A percentile compares a stretch with the other conserved stretches of the same genome.
These are phyloP conservation scores for Suillus alpinus DNA, from an alignment of 768 basidiomycete species.

Conservation along the genomic window DNA sequence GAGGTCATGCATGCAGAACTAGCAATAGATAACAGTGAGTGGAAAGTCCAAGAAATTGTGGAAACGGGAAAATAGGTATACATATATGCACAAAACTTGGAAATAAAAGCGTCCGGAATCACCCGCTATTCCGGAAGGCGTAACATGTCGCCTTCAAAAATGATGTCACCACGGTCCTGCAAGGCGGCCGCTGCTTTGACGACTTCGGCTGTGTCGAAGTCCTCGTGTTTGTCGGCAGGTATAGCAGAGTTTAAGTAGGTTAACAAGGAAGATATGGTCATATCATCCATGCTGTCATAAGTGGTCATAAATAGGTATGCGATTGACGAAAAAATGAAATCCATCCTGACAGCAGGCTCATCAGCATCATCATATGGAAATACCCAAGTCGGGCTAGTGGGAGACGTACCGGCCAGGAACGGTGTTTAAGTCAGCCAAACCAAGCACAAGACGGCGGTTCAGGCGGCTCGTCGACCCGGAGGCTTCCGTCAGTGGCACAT, in stretches of 20 bases:
- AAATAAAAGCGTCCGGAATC: background rate
- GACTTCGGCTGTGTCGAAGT: slow-evolving; percentile 77
- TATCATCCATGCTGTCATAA: slow-evolving; percentile 62
- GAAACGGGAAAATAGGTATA: background rate
- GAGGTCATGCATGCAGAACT: background rate
- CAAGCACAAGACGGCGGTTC: slow-evolving; percentile 24
- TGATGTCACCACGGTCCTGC: slow-evolving; percentile 45
- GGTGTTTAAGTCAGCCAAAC: slow-evolving; percentile 59
- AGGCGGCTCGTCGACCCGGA: slow-evolving; percentile 18
- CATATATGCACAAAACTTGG: slow-evolving; percentile 2
- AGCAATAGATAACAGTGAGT: slow-evolving; percentile 1
- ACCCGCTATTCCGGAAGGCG: slow-evolving; percentile 23
- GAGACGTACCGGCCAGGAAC: slow-evolving; percentile 56
- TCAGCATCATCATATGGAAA: slow-evolving; percentile 9
- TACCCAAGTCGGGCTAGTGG: slow-evolving; percentile 1
- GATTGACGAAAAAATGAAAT: slow-evolving; percentile 61
- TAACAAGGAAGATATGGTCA: slow-evolving; percentile 66
- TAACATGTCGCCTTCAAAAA: slow-evolving; percentile 50
- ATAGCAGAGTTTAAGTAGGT: slow-evolving; percentile 75
- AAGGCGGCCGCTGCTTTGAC: slow-evolving; percentile 45
- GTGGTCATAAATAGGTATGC: slow-evolving; percentile 65
- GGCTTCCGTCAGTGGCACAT: slow-evolving; percentile 14
- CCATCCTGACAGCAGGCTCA: slow-evolving; percentile 36
- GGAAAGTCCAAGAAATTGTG: slow-evolving; percentile 3
- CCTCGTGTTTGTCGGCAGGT: slow-evolving; percentile 77